Conservation (phyloP, 2,329 filamentous ascomycete genomes). For the Microsporum canis region DNA sequence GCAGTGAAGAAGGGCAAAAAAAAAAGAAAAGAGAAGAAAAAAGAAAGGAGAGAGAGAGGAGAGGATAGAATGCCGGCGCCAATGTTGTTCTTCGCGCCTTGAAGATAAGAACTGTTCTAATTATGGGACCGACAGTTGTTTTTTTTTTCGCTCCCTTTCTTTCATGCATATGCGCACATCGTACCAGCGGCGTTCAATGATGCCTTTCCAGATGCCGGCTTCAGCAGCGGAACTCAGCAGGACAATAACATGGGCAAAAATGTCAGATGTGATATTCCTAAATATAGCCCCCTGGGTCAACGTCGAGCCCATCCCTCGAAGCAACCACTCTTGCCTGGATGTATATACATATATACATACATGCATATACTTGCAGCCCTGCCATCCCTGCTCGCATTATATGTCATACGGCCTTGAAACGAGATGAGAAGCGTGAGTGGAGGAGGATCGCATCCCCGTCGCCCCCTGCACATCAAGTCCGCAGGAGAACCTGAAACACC, state of each 20-base stretch:
- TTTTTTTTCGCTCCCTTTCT: neutral
- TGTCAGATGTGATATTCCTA: neutral
- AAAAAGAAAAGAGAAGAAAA: neutral
- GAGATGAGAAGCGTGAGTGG: neutral
- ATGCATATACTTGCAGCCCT: neutral
- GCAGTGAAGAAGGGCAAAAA: neutral
- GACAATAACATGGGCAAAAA: neutral
- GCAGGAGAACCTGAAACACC: conserved; percentile 3
- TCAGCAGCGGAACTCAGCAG: neutral
- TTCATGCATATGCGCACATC: neutral
- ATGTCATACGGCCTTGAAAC: conserved; percentile 4
- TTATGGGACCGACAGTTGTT: neutral
- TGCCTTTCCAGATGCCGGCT: neutral
- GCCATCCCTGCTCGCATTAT: neutral
- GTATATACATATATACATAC: too few relatives aligned
- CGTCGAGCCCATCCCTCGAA: neutral
- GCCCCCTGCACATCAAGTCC: conserved; percentile 3
- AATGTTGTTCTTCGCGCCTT: neutral
- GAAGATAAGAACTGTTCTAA: conserved; percentile 2
- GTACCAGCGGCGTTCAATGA: conserved; percentile 1
- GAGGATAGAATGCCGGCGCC: neutral
- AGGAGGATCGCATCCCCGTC: conserved; percentile 1
- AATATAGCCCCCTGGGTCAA: neutral
- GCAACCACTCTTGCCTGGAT: too few relatives aligned
- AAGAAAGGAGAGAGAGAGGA: neutral